Evolutionary conservation across 1,284 basidiomycete genomes (phyloP).

Genomic region (Rhizoctonia solani): DNA sequence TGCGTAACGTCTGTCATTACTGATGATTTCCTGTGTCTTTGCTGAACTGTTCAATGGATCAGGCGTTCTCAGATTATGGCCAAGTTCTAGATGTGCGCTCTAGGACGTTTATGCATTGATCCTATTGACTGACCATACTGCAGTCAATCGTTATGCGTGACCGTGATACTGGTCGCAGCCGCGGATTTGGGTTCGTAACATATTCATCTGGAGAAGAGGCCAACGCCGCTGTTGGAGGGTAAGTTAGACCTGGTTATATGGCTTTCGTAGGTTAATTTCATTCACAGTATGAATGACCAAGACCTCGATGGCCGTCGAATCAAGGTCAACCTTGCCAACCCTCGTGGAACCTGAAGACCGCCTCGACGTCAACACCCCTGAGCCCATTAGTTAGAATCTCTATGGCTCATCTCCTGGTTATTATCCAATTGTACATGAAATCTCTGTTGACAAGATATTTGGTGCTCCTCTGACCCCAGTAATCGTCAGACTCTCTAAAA

Average conservation of each 20-base stretch:
- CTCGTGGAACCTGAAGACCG: background rate
- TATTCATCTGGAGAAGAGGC: constrained; percentile 89
- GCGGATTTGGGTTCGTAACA: constrained; percentile 98
- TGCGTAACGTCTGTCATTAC: constrained; percentile 10
- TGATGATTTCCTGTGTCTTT: background rate
- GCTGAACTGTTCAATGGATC: background rate
- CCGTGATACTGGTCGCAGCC: constrained; percentile 93
- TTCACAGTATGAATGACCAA: constrained; percentile 76
- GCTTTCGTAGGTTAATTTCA: background rate
- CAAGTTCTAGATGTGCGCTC: constrained; percentile 32
- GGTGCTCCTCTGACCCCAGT: too few species aligned
- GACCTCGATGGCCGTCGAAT: constrained; percentile 93
- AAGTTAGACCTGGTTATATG: background rate
- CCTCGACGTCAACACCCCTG: too few species aligned
- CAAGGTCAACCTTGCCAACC: constrained; percentile 94
- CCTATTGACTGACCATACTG: background rate
- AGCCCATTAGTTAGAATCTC: too few species aligned
- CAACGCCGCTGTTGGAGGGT: constrained; percentile 79
- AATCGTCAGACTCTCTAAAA: too few species aligned
- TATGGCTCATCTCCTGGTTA: too few species aligned
- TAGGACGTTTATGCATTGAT: too few species aligned
- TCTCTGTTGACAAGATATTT: too few species aligned
- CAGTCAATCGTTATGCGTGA: constrained; percentile 95
- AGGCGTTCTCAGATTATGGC: constrained; percentile 27
- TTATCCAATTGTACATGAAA: too few species aligned